These are phyloP conservation scores for Fusarium mundagurra DNA, from an alignment of 2,329 filamentous ascomycete genomes.

Conservation along the genomic window DNA sequence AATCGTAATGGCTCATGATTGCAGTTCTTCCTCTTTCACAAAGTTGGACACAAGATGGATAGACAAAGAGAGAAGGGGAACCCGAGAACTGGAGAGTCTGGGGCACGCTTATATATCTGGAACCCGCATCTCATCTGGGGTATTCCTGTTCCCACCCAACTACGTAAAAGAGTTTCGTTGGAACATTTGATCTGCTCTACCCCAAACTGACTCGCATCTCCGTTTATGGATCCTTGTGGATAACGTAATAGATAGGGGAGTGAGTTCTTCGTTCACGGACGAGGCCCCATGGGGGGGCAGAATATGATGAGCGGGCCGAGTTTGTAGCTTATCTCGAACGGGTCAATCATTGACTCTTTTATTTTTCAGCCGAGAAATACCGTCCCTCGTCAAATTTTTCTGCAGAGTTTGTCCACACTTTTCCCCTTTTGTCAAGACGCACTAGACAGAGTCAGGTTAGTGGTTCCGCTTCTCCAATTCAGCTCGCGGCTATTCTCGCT, in stretches of 20 bases:
- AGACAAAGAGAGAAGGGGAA: background rate
- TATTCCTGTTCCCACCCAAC: conserved; percentile 1
- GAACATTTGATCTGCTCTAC: conserved; percentile 18
- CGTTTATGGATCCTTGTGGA: conserved; percentile 26
- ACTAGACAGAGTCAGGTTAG: background rate
- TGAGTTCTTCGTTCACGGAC: background rate
- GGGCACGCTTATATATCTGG: conserved; percentile 18
- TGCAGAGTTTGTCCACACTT: conserved; percentile 28
- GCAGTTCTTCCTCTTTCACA: background rate
- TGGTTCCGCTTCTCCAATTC: conserved; percentile 22
- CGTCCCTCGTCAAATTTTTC: conserved; percentile 11
- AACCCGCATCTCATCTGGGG: conserved; percentile 14
- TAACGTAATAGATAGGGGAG: conserved; percentile 6
- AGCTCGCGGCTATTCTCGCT: conserved; percentile 24
- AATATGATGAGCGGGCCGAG: conserved; percentile 9
- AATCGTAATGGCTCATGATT: conserved; percentile 30
- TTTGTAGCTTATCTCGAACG: conserved; percentile 25
- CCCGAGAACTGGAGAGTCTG: background rate
- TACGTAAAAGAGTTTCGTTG: conserved; percentile 30
- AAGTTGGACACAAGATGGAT: background rate
- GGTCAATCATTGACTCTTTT: background rate
- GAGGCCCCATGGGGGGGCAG: conserved; percentile 18
- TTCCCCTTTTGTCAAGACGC: background rate
- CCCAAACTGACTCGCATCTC: conserved; percentile 34
- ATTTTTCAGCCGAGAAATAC: conserved; percentile 19